Conservation (phyloP, 2,329 filamentous ascomycete genomes). For the Aspergillus unguis region DNA sequence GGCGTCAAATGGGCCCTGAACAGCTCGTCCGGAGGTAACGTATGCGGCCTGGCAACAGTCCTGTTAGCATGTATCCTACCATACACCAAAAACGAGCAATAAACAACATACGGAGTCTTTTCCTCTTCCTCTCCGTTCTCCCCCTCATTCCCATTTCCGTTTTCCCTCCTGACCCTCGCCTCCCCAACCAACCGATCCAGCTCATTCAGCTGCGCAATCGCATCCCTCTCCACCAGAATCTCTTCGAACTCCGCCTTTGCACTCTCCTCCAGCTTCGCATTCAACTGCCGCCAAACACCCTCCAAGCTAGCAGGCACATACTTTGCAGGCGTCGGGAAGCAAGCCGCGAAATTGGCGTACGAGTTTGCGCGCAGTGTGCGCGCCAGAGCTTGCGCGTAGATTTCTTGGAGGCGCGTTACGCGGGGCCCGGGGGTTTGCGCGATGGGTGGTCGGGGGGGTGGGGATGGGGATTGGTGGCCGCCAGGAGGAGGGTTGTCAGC, state of each 20-base stretch:
- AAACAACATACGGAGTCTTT: conserved; percentile 47
- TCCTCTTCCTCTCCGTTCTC: conserved; percentile 40
- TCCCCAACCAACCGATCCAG: conserved; percentile 59
- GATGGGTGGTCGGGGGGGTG: conserved; percentile 52
- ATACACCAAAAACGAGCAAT: background rate
- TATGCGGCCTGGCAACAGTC: conserved; percentile 51
- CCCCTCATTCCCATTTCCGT: conserved; percentile 22
- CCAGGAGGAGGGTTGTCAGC: conserved; percentile 15
- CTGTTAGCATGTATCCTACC: background rate
- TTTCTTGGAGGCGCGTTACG: conserved; percentile 57
- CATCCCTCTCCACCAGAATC: conserved; percentile 55
- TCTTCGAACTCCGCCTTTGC: conserved; percentile 60
- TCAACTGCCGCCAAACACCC: conserved; percentile 57
- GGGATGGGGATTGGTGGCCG: conserved; percentile 45
- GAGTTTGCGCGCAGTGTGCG: conserved; percentile 61
- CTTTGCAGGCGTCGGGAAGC: conserved; percentile 61
- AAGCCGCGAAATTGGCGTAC: conserved; percentile 60
- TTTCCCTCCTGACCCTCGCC: conserved; percentile 53
- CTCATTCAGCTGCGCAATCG: conserved; percentile 58
- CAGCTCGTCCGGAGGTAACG: conserved; percentile 54
- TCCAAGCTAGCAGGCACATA: conserved; percentile 56
- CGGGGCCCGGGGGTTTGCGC: conserved; percentile 57
- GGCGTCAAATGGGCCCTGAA: conserved; percentile 59
- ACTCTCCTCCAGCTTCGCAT: conserved; percentile 55
- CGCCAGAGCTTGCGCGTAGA: conserved; percentile 58